Evolutionary conservation across 331 rosid species (phyloP).

Genomic region (Arachis monticola): DNA sequence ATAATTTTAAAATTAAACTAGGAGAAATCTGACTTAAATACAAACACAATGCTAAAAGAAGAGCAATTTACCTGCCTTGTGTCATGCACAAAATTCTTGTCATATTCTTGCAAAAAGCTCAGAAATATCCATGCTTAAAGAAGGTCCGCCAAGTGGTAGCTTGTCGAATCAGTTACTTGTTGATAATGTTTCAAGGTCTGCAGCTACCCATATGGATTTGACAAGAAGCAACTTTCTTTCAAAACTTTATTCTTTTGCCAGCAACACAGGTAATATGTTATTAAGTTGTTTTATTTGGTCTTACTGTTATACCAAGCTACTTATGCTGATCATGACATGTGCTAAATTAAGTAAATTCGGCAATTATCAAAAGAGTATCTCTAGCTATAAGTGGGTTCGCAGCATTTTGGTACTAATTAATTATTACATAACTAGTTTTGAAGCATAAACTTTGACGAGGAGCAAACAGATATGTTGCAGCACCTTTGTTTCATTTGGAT

Average conservation of each 20-base stretch:
- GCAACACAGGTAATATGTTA: slow-evolving; percentile 64
- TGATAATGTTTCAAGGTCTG: slow-evolving; percentile 39
- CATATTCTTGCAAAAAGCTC: too few relatives aligned
- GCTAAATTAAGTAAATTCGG: slow-evolving; percentile 25
- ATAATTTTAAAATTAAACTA: too few relatives aligned
- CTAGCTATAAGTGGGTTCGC: too few relatives aligned
- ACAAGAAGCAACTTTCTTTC: slow-evolving; percentile 61
- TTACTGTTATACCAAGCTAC: slow-evolving; percentile 22
- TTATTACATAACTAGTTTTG: slow-evolving; percentile 11
- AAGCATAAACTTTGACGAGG: slow-evolving; percentile 20
- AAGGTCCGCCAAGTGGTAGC: too few relatives aligned
- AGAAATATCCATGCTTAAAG: too few relatives aligned
- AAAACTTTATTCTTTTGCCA: slow-evolving; percentile 64
- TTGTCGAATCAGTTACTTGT: too few relatives aligned
- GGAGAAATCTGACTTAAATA: too few relatives aligned
- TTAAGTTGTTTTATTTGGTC: slow-evolving; percentile 29
- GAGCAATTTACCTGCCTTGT: too few relatives aligned
- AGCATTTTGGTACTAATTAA: too few relatives aligned
- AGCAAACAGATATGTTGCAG: neutral
- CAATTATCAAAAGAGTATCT: neutral
- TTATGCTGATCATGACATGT: slow-evolving; percentile 13
- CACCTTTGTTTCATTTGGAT: slow-evolving; percentile 18
- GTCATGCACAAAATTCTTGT: too few relatives aligned
- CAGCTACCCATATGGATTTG: slow-evolving; percentile 65
- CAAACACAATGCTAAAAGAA: too few relatives aligned